Conservation (phyloP, 805 yeast genomes). For the Suhomyces sp. region DNA sequence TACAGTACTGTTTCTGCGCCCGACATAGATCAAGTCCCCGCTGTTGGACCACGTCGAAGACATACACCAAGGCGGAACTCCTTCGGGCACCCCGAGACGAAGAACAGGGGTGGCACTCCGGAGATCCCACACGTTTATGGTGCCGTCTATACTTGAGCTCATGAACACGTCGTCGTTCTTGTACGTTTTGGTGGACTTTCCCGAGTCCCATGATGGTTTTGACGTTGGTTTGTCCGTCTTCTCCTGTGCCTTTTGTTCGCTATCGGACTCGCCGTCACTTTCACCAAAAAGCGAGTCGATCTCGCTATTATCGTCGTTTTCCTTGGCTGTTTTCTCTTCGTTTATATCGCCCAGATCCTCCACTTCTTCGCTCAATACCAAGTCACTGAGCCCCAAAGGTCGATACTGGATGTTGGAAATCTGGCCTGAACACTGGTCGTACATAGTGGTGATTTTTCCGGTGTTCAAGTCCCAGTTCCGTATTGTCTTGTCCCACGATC, state of each 20-base stretch:
- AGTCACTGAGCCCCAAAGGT: conserved; percentile 52
- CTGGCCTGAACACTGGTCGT: conserved; percentile 67
- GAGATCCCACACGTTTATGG: conserved; percentile 77
- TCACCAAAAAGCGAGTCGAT: conserved; percentile 49
- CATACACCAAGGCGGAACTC: conserved; percentile 93
- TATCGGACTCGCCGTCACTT: conserved; percentile 31
- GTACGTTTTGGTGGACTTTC: conserved; percentile 19
- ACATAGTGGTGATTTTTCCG: conserved; percentile 53
- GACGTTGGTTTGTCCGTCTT: conserved; percentile 5
- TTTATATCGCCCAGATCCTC: not conserved
- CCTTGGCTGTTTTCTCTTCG: conserved; percentile 3
- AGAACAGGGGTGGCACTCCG: conserved; percentile 49
- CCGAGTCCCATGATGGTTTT: conserved; percentile 9
- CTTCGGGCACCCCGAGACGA: conserved; percentile 53
- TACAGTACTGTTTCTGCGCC: conserved; percentile 84
- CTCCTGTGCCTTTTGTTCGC: conserved; percentile 8
- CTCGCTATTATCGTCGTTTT: conserved; percentile 23
- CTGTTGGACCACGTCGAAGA: conserved; percentile 83
- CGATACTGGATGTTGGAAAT: conserved; percentile 71
- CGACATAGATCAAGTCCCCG: conserved; percentile 78
- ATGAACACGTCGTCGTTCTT: conserved; percentile 55
- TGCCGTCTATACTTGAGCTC: conserved; percentile 82
- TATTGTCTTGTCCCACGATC: conserved; percentile 85
- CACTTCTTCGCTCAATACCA: conserved; percentile 25
- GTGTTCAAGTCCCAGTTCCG: conserved; percentile 83